These are phyloP conservation scores for Penicillium italicum DNA, from an alignment of 2,329 filamentous ascomycete species.

Conservation along the genomic window DNA sequence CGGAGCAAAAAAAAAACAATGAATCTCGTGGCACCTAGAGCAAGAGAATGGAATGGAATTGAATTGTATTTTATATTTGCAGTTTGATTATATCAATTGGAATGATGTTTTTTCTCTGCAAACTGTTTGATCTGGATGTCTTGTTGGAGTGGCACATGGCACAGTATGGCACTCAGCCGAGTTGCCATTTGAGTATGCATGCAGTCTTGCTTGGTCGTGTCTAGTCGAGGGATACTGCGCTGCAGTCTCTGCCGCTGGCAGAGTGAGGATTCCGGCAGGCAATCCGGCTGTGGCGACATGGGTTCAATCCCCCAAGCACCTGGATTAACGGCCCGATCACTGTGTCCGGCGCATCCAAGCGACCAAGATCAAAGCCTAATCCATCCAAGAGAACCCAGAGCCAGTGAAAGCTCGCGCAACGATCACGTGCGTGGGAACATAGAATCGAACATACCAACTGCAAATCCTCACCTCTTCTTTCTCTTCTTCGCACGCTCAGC, in stretches of 20 bases:
- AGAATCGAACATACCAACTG: background rate
- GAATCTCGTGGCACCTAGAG: slow-evolving; percentile 21
- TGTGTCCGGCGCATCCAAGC: background rate
- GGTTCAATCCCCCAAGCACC: background rate
- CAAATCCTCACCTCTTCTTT: slow-evolving; percentile 38
- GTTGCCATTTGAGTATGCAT: background rate
- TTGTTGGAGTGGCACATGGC: background rate
- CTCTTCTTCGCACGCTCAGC: slow-evolving; percentile 50
- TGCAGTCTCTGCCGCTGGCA: background rate
- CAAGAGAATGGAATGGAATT: slow-evolving; percentile 22
- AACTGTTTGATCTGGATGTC: background rate
- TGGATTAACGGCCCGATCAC: background rate
- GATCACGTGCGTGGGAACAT: background rate
- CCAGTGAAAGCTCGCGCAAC: background rate
- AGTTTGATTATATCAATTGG: slow-evolving; percentile 8
- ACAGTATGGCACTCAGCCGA: background rate
- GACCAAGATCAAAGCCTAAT: background rate
- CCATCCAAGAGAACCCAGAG: background rate
- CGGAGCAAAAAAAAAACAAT: slow-evolving; percentile 23
- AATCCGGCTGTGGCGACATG: background rate
- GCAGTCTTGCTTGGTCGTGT: background rate
- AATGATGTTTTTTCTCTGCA: slow-evolving; percentile 9
- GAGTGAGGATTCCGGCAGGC: background rate
- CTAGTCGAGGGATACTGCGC: background rate
- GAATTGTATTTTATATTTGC: slow-evolving; percentile 21